Percentiles rank a stretch among this genome's conserved stretches.
Conservation (phyloP, 2,329 filamentous ascomycete genomes). For the Diaporthe nobilis region DNA sequence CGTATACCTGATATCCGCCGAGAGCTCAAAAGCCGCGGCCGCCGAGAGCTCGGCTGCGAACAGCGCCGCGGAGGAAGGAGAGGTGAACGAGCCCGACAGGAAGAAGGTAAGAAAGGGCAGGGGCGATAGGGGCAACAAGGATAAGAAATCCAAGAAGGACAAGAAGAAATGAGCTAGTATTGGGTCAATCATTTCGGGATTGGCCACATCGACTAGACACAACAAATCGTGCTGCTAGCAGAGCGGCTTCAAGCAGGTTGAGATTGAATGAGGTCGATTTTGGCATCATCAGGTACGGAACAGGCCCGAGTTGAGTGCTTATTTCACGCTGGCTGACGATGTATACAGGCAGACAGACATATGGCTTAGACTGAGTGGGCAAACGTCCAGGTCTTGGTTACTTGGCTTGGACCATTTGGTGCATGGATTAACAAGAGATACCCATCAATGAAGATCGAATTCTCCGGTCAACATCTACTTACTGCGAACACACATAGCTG, state of each 20-base stretch:
- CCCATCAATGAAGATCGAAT: background rate
- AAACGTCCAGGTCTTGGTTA: background rate
- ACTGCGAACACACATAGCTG: background rate
- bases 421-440: conserved; percentile 5
- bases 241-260: background rate
- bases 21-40: conserved; percentile 45
- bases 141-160: conserved; percentile 48
- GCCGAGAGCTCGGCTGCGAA: background rate
- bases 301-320: background rate
- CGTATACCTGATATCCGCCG: conserved; percentile 33
- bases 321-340: background rate
- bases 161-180: conserved; percentile 39
- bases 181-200: background rate
- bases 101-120: conserved; percentile 63
- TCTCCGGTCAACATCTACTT: background rate
- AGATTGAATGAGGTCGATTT: background rate
- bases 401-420: background rate
- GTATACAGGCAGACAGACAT: background rate
- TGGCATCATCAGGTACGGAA: conserved; percentile 1
- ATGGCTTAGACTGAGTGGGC: background rate
- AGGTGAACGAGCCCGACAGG: conserved; percentile 57
- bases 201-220: background rate
- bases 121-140: conserved; percentile 50
- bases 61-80: conserved; percentile 40
- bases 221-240: background rate